Conservation (phyloP, 2,329 filamentous ascomycete species). For the Onygenales sp. region DNA sequence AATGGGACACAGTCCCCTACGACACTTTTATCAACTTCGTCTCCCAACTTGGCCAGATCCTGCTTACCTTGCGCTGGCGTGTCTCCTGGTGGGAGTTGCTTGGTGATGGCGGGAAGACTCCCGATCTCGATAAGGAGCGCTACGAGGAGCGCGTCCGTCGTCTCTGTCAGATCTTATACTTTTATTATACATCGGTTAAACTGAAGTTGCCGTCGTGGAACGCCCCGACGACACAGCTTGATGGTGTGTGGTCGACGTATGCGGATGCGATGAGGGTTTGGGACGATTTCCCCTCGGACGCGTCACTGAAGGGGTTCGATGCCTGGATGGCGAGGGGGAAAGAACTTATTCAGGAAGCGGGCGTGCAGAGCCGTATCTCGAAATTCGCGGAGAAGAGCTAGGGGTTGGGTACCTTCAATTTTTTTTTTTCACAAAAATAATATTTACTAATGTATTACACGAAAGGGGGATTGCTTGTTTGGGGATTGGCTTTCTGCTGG, state of each 20-base stretch:
- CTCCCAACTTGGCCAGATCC: conserved; percentile 29
- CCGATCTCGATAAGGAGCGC: conserved; percentile 23
- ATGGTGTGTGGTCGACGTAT: conserved; percentile 33
- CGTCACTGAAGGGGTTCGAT: conserved; percentile 30
- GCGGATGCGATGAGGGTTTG: conserved; percentile 32
- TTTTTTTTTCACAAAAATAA: neutral
- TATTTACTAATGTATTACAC: too few relatives aligned
- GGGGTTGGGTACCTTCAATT: neutral
- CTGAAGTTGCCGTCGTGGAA: conserved; percentile 34
- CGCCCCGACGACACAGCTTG: conserved; percentile 22
- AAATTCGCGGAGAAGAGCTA: neutral
- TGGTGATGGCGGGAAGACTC: conserved; percentile 30
- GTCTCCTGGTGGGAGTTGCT: conserved; percentile 37
- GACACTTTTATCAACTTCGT: conserved; percentile 34
- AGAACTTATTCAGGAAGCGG: conserved; percentile 31
- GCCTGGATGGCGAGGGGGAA: conserved; percentile 32
- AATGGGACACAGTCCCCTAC: conserved; percentile 35
- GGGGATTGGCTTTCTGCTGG: too few relatives aligned
- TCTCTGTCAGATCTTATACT: conserved; percentile 36
- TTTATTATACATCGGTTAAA: conserved; percentile 36
- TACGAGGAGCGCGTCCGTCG: conserved; percentile 32
- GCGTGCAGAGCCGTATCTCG: conserved; percentile 20
- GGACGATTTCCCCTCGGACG: conserved; percentile 34
- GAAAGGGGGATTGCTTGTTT: too few relatives aligned
- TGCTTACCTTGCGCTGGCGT: conserved; percentile 36